Base-by-base conservation (phyloP, 495 filamentous ascomycete species). In the Clohesyomyces aquaticus region DNA sequence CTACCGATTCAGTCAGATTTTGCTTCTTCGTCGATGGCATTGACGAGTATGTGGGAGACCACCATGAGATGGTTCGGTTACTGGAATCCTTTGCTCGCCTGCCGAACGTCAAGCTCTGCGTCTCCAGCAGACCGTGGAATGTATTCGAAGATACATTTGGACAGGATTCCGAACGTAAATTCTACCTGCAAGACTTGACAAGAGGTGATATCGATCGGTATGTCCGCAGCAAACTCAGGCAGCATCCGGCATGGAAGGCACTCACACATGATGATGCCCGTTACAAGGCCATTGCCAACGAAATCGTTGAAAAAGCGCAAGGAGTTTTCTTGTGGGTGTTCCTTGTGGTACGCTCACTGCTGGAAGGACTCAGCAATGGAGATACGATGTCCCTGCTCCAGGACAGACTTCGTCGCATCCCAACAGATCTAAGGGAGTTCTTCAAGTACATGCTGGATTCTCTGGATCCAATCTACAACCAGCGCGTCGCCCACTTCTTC, bases 1-100 rank as follows among this genome's bases (percentile, higher is more conserved):
- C 3, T 4, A 11, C 16, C 4, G 4, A 22, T 27, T 32, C 58
- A 18, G 51, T 26, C 29, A 69, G 61, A 42, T 73, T 82, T 22
- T 82, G 76, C 62, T 75, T 83, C 45, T 77, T 82, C 42, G 76
- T 83, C 32, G 82, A 83, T 60, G 80, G 78, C 1, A 65, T 82
- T 0, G 80, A 81, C 49, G 80, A 82, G 52, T 78, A 67, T 57
- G 55, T 74, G 1, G 77, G 70, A 3, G 55, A 75, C 18, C 59
- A 72, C 56, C 22, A 18, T 16, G 64, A 72, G 6, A 50, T 77
- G 6, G 48, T 76, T 14, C 45, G 71, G 0, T 16, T 71, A 0
- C 27, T 76, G 16, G 10, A 68, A 23, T 12, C 14, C 4, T 32
- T 71, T 38, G 49, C 61, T 11, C 22, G 22, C 4, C 59, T 47